A percentile compares a stretch with the other conserved stretches of the same genome.
phyloP scores from a whole-genome alignment of 2,329 filamentous ascomycete species.

The Trematosphaeria pertusa region DNA sequence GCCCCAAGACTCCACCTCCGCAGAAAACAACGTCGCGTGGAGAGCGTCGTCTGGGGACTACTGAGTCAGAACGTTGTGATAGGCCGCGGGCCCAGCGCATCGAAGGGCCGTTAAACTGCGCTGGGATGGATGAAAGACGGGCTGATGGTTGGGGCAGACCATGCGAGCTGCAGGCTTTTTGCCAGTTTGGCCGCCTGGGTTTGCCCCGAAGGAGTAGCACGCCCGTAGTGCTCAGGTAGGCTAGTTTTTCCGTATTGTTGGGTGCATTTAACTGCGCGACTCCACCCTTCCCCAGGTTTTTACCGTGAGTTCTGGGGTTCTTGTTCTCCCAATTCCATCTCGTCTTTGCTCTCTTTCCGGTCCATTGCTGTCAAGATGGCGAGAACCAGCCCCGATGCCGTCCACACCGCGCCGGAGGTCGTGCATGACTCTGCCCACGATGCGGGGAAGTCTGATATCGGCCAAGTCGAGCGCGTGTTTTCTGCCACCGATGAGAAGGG shows the following conservation, averaged over 20 bases:
- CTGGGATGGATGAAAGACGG: conserved; percentile 4
- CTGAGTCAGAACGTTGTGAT: conserved; percentile 1
- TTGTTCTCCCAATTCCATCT: conserved; percentile 11
- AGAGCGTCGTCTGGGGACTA: background rate
- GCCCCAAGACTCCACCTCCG: conserved; percentile 22
- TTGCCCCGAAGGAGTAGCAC: conserved; percentile 11
- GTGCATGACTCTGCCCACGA: conserved; percentile 18
- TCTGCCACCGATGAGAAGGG: conserved; percentile 56
- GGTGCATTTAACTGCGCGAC: conserved; percentile 7
- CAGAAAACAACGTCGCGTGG: conserved; percentile 10
- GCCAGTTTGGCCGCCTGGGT: conserved; percentile 3
- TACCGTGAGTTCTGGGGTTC: conserved; percentile 24
- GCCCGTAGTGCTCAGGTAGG: conserved; percentile 7
- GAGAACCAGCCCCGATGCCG: conserved; percentile 24
- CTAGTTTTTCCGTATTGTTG: conserved; percentile 1
- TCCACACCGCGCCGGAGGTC: conserved; percentile 23
- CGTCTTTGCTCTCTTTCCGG: conserved; percentile 12
- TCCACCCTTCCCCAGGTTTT: conserved; percentile 10
- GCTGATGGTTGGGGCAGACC: conserved; percentile 2
- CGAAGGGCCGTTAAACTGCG: background rate
- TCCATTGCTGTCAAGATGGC: conserved; percentile 28
- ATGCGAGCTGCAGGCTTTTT: background rate
- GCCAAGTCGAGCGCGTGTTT: conserved; percentile 58
- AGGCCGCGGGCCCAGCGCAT: background rate
- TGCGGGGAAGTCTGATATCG: conserved; percentile 41